phyloP scores from a whole-genome alignment of 1,139 yeast genomes.

The Chernovozyma sophiae-reginae region DNA sequence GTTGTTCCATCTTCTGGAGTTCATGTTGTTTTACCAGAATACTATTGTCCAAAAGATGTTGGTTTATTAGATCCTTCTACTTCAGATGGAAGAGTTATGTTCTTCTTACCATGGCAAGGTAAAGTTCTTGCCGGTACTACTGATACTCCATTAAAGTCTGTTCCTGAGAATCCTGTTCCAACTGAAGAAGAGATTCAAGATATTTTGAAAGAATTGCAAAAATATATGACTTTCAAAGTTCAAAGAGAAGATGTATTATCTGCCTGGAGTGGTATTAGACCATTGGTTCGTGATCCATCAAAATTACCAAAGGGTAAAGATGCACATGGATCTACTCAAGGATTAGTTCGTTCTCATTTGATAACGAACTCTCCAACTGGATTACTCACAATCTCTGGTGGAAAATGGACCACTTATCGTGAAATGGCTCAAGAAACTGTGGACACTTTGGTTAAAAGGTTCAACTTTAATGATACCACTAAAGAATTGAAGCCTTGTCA shows the following conservation, averaged over 20 bases:
- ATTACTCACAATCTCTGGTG: constrained; percentile 88
- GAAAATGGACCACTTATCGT: constrained; percentile 98
- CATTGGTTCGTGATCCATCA: constrained; percentile 86
- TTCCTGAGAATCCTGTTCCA: constrained; percentile 83
- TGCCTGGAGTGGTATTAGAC: constrained; percentile 98
- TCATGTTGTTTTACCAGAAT: constrained; percentile 88
- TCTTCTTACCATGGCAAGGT: constrained; percentile 98
- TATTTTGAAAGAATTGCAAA: constrained; percentile 81
- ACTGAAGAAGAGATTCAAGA: constrained; percentile 87
- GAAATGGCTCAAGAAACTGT: constrained; percentile 97
- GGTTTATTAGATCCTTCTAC: constrained; percentile 92
- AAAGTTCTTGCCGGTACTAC: constrained; percentile 96
- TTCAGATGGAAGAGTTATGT: constrained; percentile 94
- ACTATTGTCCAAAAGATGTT: constrained; percentile 82
- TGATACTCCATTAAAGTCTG: constrained; percentile 71
- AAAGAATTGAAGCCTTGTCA: constrained; percentile 50
- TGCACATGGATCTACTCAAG: constrained; percentile 58
- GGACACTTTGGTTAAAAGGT: constrained; percentile 61
- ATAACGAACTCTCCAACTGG: constrained; percentile 70
- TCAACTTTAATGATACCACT: constrained; percentile 30
- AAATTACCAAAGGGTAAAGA: constrained; percentile 46
- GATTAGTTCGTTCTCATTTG: constrained; percentile 86
- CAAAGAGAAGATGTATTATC: constrained; percentile 86
- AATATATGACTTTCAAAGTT: constrained; percentile 85
- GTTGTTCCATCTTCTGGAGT: constrained; percentile 96